These are phyloP conservation scores for Leishmania mexicana DNA, from an alignment of 208 protist species.

Conservation along the genomic window DNA sequence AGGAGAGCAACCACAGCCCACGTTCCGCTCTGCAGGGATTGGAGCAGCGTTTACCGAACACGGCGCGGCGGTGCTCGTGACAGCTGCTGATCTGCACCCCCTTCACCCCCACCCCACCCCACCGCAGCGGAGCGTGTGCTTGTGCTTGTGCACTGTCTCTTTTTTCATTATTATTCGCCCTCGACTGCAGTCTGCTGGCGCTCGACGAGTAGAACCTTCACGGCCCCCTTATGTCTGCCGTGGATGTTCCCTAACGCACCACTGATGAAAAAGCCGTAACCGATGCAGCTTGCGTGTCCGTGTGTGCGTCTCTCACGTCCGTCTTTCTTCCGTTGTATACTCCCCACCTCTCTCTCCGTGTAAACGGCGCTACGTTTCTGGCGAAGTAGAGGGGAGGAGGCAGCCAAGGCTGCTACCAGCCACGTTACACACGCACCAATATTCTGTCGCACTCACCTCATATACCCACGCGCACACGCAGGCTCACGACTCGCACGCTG, in stretches of 20 bases:
- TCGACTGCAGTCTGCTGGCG: not conserved
- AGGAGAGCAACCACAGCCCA: not conserved
- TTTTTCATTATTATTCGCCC: not conserved
- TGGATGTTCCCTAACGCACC: not conserved
- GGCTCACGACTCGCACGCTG: not conserved
- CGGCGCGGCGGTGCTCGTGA: not conserved
- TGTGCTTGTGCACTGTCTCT: not conserved
- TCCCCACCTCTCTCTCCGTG: not conserved
- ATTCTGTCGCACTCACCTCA: not conserved
- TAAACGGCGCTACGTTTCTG: not conserved
- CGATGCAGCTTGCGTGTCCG: not conserved
- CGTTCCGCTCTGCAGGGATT: not conserved
- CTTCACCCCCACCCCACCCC: not conserved
- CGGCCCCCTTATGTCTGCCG: not conserved
- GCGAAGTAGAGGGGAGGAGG: not conserved
- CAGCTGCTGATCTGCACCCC: not conserved
- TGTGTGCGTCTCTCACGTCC: not conserved
- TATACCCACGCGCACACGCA: not conserved
- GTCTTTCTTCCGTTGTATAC: not conserved
- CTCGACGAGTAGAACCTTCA: not conserved
- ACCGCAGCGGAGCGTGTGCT: too few relatives aligned
- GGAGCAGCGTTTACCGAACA: not conserved
- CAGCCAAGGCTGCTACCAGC: not conserved
- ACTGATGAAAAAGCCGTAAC: too few relatives aligned
- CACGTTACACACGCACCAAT: not conserved